Conservation (phyloP, 2,329 filamentous ascomycete genomes). For the Amesomyces nigricolor region DNA sequence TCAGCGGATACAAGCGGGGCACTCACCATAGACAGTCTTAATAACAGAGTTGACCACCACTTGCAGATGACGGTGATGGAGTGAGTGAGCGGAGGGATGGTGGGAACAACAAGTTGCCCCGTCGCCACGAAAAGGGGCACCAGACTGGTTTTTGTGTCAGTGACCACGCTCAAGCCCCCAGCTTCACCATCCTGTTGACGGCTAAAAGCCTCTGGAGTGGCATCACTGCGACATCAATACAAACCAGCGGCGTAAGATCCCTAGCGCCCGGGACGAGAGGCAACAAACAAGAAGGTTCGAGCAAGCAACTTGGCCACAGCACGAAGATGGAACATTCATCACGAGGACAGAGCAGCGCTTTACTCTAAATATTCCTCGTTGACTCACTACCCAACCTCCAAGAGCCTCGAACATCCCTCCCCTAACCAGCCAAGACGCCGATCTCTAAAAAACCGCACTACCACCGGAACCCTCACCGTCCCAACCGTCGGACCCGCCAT, state of each 20-base stretch:
- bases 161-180: neutral
- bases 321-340: neutral
- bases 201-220: neutral
- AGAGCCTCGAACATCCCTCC: no score
- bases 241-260: neutral
- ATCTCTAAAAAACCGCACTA: no score
- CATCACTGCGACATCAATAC: neutral
- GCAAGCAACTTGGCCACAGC: neutral
- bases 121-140: no score
- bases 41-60: conserved; percentile 13
- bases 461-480: no score
- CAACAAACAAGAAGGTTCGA: neutral
- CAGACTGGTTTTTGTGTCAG: neutral
- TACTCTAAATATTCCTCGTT: neutral
- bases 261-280: neutral
- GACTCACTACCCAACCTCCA: no score
- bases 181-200: neutral
- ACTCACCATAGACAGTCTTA: conserved; percentile 13
- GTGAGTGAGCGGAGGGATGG: no score
- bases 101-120: no score
- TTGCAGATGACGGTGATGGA: no score
- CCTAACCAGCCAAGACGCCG: no score
- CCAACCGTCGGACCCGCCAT: no score
- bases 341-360: neutral
- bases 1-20: conserved; percentile 10